phyloP scores from a whole-genome alignment of 495 filamentous ascomycete species.

The Xylaria intraflava region DNA sequence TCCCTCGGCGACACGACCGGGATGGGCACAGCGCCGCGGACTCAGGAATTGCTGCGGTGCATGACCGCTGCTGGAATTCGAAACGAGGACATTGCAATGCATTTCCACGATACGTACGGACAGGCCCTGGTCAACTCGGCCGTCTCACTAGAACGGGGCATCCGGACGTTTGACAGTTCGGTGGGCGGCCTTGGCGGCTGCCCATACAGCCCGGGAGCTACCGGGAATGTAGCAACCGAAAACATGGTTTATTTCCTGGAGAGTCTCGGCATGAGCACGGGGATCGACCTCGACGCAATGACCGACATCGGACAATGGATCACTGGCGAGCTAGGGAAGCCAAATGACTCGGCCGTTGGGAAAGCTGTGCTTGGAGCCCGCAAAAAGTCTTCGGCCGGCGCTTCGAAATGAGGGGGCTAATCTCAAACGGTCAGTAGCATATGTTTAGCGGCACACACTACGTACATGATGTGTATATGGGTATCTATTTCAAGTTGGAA shows the following conservation, averaged over 20 bases:
- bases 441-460: background rate
- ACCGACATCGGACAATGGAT: slow-evolving; percentile 87
- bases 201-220: slow-evolving; percentile 88
- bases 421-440: background rate
- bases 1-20: slow-evolving; percentile 92
- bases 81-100: slow-evolving; percentile 76
- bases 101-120: slow-evolving; percentile 97
- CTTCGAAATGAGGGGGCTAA: background rate
- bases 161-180: slow-evolving; percentile 82
- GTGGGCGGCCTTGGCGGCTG: slow-evolving; percentile 92
- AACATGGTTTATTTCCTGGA: slow-evolving; percentile 88
- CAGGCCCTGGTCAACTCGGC: slow-evolving; percentile 87
- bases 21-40: slow-evolving; percentile 86
- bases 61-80: slow-evolving; percentile 70
- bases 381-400: slow-evolving; percentile 4
- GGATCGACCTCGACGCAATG: slow-evolving; percentile 77
- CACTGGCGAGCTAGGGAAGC: slow-evolving; percentile 66
- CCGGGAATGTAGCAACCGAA: slow-evolving; percentile 92
- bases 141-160: slow-evolving; percentile 79
- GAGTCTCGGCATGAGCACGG: slow-evolving; percentile 78
- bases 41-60: slow-evolving; percentile 60
- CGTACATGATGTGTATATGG: too few species aligned
- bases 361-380: slow-evolving; percentile 64
- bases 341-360: slow-evolving; percentile 69
- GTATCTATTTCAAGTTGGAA: too few species aligned